Base-by-base conservation (phyloP, 768 basidiomycete species). In the Russula brevipes region DNA sequence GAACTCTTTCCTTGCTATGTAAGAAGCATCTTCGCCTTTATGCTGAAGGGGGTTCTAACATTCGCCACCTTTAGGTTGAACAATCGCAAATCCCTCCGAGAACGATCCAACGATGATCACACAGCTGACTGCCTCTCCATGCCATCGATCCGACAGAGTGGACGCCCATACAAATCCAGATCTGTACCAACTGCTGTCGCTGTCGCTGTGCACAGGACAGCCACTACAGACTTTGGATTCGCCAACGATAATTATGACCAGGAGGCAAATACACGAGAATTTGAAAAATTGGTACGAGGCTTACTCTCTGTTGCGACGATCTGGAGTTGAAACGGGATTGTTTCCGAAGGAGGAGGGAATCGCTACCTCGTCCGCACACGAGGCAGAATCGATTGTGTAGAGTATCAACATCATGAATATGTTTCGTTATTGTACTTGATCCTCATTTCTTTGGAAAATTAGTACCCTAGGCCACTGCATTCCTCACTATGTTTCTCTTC, bases 1-100 rank as follows among this genome's bases (percentile, higher is more conserved):
- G 24, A 83, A 82, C 65, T 81, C 80, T 1, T 69, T 80, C 33
- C 71, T 83, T n/a, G 80, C 80, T 47, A 76, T 80, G 81, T 82
- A 72, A 72, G 74, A 73, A 50, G 36, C 12, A 36, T 41, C n/a
- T 24, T 3, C 16, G 24, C 33, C 11, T 14, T 10, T 7, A 24
- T 24, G 24, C 24, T 24, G 24, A 36, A 42, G 36, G 39, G 17
- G 8, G 31, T 31, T 17, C 19, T 57, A 44, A 61, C 52, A 12
- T 17, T 12, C 5, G 16, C 16, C 17, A 3, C 41, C 14, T 33
- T 49, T 16, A 65, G 64, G 54, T 24, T 65, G 52, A 65, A 65
- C 33, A 54, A 38, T 53, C 55, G 64, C 5, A 24, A 54, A 16
- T 5, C 24, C 16, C 1, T 65, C 44, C 50, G 44, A 19, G 46